Evolutionary conservation across 345 rosid species (phyloP).

Genomic region (Rhodomyrtus tomentosa): DNA sequence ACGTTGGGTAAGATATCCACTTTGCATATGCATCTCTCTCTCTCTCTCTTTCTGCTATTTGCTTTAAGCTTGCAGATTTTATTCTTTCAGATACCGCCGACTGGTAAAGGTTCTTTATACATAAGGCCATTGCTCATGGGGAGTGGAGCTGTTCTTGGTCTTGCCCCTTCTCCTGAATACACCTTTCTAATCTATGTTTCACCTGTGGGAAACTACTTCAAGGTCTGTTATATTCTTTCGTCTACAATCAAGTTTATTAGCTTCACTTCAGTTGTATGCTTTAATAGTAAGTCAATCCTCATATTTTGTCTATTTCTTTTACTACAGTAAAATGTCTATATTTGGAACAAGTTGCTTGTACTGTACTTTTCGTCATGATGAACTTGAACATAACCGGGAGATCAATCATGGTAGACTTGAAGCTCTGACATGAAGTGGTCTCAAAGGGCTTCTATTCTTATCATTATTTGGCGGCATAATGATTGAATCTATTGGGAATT

Average conservation of each 20-base stretch:
- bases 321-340: not conserved
- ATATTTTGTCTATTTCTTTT: not conserved
- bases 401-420: not conserved
- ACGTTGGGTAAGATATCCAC: slow-evolving; percentile 56
- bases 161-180: slow-evolving; percentile 95
- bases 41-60: not conserved
- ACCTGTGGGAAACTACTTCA: slow-evolving; percentile 93
- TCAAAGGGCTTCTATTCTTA: not conserved
- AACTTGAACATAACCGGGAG: not conserved
- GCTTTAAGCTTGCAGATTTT: not conserved
- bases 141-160: slow-evolving; percentile 96
- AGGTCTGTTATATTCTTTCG: slow-evolving; percentile 33
- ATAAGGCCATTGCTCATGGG: slow-evolving; percentile 93
- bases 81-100: slow-evolving; percentile 66
- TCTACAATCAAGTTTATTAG: not conserved
- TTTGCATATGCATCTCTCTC: not conserved
- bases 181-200: slow-evolving; percentile 87
- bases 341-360: not conserved
- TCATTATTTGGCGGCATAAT: not conserved
- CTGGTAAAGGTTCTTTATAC: slow-evolving; percentile 90
- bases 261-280: not conserved
- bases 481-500: not conserved
- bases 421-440: not conserved
- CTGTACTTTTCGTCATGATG: not conserved
- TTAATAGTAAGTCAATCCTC: not conserved